phyloP scores from a whole-genome alignment of 2,329 filamentous ascomycete genomes.

The Akanthomyces dipterigenus region DNA sequence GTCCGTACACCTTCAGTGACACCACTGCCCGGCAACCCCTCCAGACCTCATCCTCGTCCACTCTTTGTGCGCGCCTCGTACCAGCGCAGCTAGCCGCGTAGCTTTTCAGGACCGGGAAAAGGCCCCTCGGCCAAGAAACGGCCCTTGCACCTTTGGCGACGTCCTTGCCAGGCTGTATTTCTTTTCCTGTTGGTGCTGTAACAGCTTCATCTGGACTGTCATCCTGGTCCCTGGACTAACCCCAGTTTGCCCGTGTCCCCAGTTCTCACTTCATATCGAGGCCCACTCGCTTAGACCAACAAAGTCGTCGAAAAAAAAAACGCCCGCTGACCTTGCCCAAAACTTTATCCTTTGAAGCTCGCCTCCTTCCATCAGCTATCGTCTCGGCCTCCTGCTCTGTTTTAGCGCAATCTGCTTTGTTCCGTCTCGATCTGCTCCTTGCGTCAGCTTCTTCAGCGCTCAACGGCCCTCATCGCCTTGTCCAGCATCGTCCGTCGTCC shows the following conservation, averaged over 20 bases:
- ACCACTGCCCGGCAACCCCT: neutral
- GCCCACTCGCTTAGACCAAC: slow-evolving; percentile 6
- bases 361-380: neutral
- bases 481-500: neutral
- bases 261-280: neutral
- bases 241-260: slow-evolving; percentile 2
- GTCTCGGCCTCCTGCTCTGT: neutral
- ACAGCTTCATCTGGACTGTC: neutral
- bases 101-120: neutral
- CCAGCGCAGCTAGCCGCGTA: slow-evolving; percentile 1
- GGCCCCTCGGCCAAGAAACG: neutral
- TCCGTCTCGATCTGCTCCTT: neutral
- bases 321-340: neutral
- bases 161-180: neutral
- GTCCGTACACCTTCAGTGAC: neutral
- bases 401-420: neutral
- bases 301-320: slow-evolving; percentile 6
- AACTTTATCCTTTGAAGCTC: slow-evolving; percentile 8
- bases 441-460: neutral
- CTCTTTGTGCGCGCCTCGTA: slow-evolving; percentile 4
- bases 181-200: neutral
- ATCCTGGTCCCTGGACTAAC: neutral
- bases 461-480: neutral
- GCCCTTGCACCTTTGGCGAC: neutral
- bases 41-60: slow-evolving; percentile 1